Evolutionary conservation across 1,284 basidiomycete genomes (phyloP).

Genomic region (Hymenochaete sp.): DNA sequence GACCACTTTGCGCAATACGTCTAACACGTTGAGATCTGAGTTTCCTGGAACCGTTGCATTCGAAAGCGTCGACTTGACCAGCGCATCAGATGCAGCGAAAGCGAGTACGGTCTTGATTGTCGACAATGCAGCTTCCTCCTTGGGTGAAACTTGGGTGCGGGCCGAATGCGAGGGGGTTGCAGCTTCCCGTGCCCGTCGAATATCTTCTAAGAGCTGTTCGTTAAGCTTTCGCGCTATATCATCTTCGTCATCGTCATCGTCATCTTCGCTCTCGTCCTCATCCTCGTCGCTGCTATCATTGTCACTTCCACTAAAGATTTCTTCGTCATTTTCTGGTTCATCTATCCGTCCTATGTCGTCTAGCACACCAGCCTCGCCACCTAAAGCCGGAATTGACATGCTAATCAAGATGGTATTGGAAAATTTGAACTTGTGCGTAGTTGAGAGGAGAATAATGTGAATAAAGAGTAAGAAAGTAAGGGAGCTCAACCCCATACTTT

Average conservation of each 20-base stretch:
- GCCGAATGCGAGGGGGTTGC: constrained; percentile 19
- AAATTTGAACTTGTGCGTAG: too few species aligned
- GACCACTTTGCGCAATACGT: constrained; percentile 42
- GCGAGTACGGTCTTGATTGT: constrained; percentile 56
- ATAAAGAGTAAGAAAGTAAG: too few species aligned
- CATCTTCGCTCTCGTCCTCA: constrained; percentile 48
- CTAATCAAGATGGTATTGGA: too few species aligned
- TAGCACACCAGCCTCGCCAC: too few species aligned
- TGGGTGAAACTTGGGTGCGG: constrained; percentile 21
- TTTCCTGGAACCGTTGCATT: constrained; percentile 36
- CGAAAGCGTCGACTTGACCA: constrained; percentile 33
- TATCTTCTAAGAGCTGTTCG: constrained; percentile 65
- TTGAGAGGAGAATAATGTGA: too few species aligned
- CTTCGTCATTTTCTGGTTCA: constrained; percentile 5
- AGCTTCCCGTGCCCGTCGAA: constrained; percentile 31
- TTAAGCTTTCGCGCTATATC: constrained; percentile 60
- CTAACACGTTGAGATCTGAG: constrained; percentile 42
- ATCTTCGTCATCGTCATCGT: constrained; percentile 62
- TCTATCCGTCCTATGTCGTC: not conserved
- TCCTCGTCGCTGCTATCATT: constrained; percentile 37
- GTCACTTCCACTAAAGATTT: constrained; percentile 29
- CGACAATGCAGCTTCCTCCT: constrained; percentile 45
- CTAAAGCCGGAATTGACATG: not conserved
- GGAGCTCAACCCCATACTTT: too few species aligned
- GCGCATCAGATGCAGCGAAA: constrained; percentile 44